Evolutionary conservation across 2,329 filamentous ascomycete genomes (phyloP).

Genomic region (Penicillium decumbens): DNA sequence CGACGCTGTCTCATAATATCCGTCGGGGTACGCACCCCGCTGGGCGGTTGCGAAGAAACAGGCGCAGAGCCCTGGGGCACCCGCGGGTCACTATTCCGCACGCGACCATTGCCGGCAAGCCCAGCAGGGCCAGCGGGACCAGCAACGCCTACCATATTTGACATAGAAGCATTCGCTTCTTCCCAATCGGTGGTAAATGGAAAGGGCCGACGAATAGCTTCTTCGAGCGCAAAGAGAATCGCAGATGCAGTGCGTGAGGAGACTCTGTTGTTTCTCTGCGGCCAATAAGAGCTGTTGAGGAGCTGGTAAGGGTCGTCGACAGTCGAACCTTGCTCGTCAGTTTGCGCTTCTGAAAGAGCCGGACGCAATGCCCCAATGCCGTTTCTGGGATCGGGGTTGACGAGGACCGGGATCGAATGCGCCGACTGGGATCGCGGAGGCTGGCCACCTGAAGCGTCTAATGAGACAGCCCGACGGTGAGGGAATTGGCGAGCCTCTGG

Average conservation of each 20-base stretch:
- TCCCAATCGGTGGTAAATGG: conserved; percentile 76
- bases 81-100: conserved; percentile 55
- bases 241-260: conserved; percentile 82
- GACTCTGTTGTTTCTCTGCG: conserved; percentile 54
- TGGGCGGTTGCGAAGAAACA: conserved; percentile 44
- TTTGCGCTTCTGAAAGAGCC: conserved; percentile 33
- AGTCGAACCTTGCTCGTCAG: conserved; percentile 32
- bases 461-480: conserved; percentile 42
- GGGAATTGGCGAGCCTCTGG: conserved; percentile 44
- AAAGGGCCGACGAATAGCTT: conserved; percentile 76
- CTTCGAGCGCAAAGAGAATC: conserved; percentile 87
- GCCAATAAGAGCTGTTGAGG: conserved; percentile 49
- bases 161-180: conserved; percentile 90
- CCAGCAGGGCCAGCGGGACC: conserved; percentile 39
- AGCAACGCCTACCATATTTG: conserved; percentile 66
- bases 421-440: conserved; percentile 28
- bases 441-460: conserved; percentile 38
- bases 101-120: conserved; percentile 50
- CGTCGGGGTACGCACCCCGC: conserved; percentile 73
- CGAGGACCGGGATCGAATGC: conserved; percentile 25
- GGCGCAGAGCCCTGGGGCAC: conserved; percentile 49
- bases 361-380: conserved; percentile 25
- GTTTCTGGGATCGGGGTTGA: conserved; percentile 21
- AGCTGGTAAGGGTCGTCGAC: conserved; percentile 28
- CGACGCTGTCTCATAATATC: conserved; percentile 87